These are phyloP conservation scores for Phialocephala sp. DNA, from an alignment of 2,329 filamentous ascomycete genomes.

Conservation along the genomic window DNA sequence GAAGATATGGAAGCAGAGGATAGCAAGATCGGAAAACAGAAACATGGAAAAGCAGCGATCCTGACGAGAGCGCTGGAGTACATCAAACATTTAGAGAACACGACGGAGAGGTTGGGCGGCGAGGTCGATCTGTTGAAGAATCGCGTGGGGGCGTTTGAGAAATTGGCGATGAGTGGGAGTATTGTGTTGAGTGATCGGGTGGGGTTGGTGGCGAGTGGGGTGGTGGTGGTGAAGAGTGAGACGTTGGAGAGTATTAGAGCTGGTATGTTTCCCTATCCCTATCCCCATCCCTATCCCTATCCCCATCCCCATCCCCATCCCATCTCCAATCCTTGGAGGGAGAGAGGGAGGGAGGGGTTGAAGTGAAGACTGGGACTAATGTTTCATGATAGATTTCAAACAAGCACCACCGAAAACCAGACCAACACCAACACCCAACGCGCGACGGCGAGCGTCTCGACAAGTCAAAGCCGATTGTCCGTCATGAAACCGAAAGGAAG, in stretches of 20 bases:
- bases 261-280: conserved; percentile 16
- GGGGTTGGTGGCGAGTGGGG: background rate
- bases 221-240: conserved; percentile 18
- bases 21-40: conserved; percentile 22
- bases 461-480: background rate
- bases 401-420: background rate
- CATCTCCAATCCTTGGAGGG: no score
- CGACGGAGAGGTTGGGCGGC: conserved; percentile 25
- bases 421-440: background rate
- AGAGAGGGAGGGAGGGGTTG: no score
- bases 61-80: conserved; percentile 34
- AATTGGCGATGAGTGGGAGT: conserved; percentile 27
- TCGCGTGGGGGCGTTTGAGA: conserved; percentile 32
- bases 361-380: no score
- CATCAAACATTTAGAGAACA: conserved; percentile 33
- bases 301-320: no score
- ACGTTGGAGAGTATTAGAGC: conserved; percentile 28
- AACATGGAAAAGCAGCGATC: conserved; percentile 35
- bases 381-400: background rate
- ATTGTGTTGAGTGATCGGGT: conserved; percentile 10
- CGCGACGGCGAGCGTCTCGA: background rate
- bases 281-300: no score
- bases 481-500: background rate
- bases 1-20: conserved; percentile 25
- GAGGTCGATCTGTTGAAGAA: conserved; percentile 25